Conservation (phyloP, 805 yeast species). For the Candida sakaeoensis region DNA sequence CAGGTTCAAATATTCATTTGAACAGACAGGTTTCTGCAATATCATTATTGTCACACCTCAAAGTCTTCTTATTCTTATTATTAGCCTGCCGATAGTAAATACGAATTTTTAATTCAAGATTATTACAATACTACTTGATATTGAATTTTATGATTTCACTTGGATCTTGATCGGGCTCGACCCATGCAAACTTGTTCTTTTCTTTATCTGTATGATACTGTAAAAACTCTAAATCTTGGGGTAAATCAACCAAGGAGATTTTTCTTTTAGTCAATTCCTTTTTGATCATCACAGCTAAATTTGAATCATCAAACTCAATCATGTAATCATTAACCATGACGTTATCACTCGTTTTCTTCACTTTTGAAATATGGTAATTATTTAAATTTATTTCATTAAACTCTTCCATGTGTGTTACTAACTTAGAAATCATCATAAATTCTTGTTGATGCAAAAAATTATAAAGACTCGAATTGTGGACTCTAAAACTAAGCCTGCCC, state of each 20-base stretch:
- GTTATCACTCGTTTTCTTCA: constrained; percentile 15
- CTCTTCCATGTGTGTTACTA: constrained; percentile 41
- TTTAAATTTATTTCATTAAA: constrained; percentile 36
- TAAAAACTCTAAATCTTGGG: constrained; percentile 32
- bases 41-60: too few relatives aligned
- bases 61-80: too few relatives aligned
- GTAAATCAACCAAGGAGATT: constrained; percentile 35
- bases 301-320: constrained; percentile 17
- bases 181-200: constrained; percentile 40
- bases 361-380: constrained; percentile 35
- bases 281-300: constrained; percentile 11
- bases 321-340: constrained; percentile 19
- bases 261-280: constrained; percentile 22
- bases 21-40: too few relatives aligned
- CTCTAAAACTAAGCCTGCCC: constrained; percentile 37
- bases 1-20: too few relatives aligned
- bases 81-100: too few relatives aligned
- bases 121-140: too few relatives aligned
- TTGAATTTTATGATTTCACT: constrained; percentile 28
- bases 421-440: constrained; percentile 26
- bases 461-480: constrained; percentile 24
- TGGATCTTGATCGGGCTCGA: constrained; percentile 46
- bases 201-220: constrained; percentile 37
- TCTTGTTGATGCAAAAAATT: constrained; percentile 30
- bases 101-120: constrained; percentile 10